These are phyloP conservation scores for Wickerhamomyces xylosicus DNA, from an alignment of 805 yeast species.

Conservation along the genomic window DNA sequence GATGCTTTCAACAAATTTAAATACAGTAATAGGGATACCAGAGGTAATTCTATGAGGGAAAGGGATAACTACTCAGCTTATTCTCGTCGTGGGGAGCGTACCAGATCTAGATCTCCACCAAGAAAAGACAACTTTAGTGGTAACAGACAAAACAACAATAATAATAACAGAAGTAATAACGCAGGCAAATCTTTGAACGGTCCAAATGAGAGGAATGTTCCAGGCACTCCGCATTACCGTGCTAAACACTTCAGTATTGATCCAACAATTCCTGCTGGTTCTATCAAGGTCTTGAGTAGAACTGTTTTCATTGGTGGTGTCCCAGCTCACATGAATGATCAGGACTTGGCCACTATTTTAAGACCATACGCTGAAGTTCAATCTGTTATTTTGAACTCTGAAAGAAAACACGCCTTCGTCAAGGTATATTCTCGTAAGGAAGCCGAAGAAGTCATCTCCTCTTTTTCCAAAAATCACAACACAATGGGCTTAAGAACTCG, in stretches of 20 bases:
- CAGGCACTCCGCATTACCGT: conserved; percentile 68
- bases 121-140: conserved; percentile 5
- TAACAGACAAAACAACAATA: not conserved
- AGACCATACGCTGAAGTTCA: conserved; percentile 89
- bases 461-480: conserved; percentile 61
- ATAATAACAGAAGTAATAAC: conserved; percentile 2
- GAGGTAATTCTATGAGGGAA: conserved; percentile 9
- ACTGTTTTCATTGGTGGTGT: conserved; percentile 94
- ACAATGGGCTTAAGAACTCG: conserved; percentile 59
- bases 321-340: conserved; percentile 71
- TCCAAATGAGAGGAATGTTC: conserved; percentile 53
- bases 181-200: conserved; percentile 22
- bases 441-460: conserved; percentile 73
- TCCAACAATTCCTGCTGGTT: conserved; percentile 61
- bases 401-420: conserved; percentile 92
- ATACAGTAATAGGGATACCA: conserved; percentile 3
- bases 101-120: conserved; percentile 21
- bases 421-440: conserved; percentile 87
- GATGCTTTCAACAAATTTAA: conserved; percentile 17
- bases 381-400: conserved; percentile 76
- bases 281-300: conserved; percentile 76
- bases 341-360: conserved; percentile 55
- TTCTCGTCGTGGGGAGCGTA: conserved; percentile 12
- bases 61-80: not conserved
- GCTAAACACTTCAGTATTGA: conserved; percentile 68